Evolutionary conservation across 2,329 filamentous ascomycete species (phyloP), one percentile per base, ranked within the genome.

Genomic region (Cladorrhinum sp.): DNA sequence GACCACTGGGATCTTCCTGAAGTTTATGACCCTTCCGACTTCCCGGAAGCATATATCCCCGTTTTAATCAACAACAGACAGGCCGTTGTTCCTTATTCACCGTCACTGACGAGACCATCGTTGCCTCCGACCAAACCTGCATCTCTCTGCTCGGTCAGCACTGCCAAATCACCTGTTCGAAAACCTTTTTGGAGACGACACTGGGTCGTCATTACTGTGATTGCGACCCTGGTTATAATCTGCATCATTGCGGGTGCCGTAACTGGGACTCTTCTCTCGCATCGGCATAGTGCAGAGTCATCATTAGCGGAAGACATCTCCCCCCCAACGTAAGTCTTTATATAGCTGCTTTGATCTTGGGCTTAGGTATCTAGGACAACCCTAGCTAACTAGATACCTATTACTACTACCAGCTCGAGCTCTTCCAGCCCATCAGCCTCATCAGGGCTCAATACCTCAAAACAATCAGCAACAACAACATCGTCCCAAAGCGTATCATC

Each of bases 31-130:
- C 52, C 41, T 24, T 41, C 13, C 25, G 32, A 55, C n/a, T n/a
- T 55, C 3, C 52, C 52, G 16, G 53, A 56, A 38, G 53, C 49
- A 9, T 56, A 49, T 13, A 29, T 56, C 1, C 53, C 53, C 20
- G 38, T 29, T 6, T n/a, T 27, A 16, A 56, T 29, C 13, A 22
- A 49, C 23, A 56, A 29, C 38, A 18, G 10, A 22, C 38, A 24
- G 20, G 38, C 38, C 22, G 41, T 22, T 18, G 23, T 49, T 4
- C n/a, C 41, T 18, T 45, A 12, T 45, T 20, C 41, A 22, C n/a
- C 41, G 16, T 10, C 41, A 36, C 32, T 36, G 16, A 5, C 41
- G 4, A 22, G 8, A 18, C 16, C 38, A n/a, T n/a, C n/a, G n/a
- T n/a, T n/a, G n/a, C n/a, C n/a, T n/a, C n/a, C n/a, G n/a, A n/a